These are phyloP conservation scores for Chaetomium sp. DNA, from an alignment of 2,329 filamentous ascomycete genomes.

Conservation along the genomic window DNA sequence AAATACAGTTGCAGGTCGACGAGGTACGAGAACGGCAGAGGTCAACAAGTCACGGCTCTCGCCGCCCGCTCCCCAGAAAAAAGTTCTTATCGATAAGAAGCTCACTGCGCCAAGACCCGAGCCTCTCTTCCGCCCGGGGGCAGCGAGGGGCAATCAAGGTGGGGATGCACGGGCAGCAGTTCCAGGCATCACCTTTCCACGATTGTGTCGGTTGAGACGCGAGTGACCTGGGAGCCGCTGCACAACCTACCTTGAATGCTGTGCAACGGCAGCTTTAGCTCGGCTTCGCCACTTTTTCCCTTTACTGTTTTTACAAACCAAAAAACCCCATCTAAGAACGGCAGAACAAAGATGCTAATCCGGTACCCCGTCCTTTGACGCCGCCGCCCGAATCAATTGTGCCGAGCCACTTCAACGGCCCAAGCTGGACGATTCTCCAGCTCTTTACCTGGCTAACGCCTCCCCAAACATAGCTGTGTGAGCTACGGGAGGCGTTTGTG, in stretches of 20 bases:
- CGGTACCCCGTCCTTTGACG: slow-evolving; percentile 13
- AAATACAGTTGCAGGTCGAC: neutral
- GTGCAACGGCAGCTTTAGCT: neutral
- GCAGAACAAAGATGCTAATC: slow-evolving; percentile 18
- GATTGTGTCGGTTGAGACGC: neutral
- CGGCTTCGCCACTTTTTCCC: neutral
- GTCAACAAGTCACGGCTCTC: neutral
- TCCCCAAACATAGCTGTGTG: neutral
- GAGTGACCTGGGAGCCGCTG: neutral
- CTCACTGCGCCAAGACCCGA: neutral
- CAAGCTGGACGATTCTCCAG: neutral
- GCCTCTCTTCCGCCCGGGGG: too few relatives aligned
- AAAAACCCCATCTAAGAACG: neutral
- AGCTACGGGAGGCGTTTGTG: neutral
- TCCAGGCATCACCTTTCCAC: neutral
- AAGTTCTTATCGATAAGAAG: slow-evolving; percentile 24
- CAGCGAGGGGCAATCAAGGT: slow-evolving; percentile 11
- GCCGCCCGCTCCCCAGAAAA: slow-evolving; percentile 5
- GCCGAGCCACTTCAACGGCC: neutral
- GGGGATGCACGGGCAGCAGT: neutral
- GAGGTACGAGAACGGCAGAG: neutral
- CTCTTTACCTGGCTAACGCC: neutral
- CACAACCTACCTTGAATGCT: neutral
- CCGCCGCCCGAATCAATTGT: neutral
- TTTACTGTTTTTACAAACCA: neutral